Percentiles rank a stretch among this genome's conserved stretches.
phyloP scores from a whole-genome alignment of 2,329 filamentous ascomycete species.

The Fusarium clavum region DNA sequence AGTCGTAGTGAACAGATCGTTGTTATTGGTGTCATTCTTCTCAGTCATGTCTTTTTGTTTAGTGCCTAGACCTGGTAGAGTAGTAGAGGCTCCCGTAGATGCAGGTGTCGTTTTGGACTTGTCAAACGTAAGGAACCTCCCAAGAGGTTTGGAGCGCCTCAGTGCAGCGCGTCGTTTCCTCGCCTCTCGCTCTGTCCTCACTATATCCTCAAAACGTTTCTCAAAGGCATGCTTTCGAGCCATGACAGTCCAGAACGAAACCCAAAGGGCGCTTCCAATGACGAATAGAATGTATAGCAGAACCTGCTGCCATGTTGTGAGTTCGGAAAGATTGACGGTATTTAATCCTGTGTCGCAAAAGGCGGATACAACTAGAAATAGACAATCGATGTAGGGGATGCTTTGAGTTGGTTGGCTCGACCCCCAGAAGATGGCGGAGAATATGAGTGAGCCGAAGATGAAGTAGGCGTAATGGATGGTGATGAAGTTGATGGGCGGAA shows the following conservation, averaged over 20 bases:
- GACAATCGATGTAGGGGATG: constrained; percentile 71
- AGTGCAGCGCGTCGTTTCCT: constrained; percentile 36
- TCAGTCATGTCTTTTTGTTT: constrained; percentile 29
- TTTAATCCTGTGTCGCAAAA: constrained; percentile 77
- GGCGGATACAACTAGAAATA: constrained; percentile 74
- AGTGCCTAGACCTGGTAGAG: constrained; percentile 35
- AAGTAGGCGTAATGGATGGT: constrained; percentile 77
- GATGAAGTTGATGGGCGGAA: constrained; percentile 68
- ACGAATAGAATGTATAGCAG: constrained; percentile 74
- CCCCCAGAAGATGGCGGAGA: constrained; percentile 71
- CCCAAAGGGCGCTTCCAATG: constrained; percentile 74
- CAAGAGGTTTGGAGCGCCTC: constrained; percentile 29
- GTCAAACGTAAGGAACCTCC: constrained; percentile 37
- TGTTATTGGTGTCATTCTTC: constrained; percentile 19
- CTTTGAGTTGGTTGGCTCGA: constrained; percentile 62
- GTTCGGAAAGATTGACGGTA: constrained; percentile 70
- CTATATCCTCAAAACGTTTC: constrained; percentile 66
- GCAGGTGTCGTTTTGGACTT: constrained; percentile 39
- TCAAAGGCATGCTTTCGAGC: constrained; percentile 72
- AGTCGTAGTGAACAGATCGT: constrained; percentile 14
- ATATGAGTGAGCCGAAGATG: constrained; percentile 64
- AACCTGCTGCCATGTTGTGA: constrained; percentile 77
- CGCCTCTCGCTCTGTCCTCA: constrained; percentile 54
- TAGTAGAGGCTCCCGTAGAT: not conserved
- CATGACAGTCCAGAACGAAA: constrained; percentile 72